Evolutionary conservation across 2,329 filamentous ascomycete species (phyloP), one percentile per base, ranked within the genome.

Genomic region (Cladophialophora psammophila): DNA sequence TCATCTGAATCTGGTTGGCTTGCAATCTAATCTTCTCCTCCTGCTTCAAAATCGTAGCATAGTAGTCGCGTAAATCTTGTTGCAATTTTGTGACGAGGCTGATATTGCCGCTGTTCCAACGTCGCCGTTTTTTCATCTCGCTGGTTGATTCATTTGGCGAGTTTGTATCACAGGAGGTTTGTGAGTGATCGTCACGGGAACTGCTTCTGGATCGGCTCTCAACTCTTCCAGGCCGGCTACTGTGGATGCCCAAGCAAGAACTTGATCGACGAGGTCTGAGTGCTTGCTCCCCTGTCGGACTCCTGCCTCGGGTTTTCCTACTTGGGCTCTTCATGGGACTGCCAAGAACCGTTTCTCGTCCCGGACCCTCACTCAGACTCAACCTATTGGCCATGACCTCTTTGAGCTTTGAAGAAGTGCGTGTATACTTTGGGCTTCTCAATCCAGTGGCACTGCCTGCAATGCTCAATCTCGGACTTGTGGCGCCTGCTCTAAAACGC

Each of bases 91-190:
- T 65, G 13, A 71, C 56, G 10, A 67, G 48, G 38, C 42, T 50
- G 20, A 71, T 67, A 56, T 71, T 67, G 18, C 48, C 55, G 55
- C 69, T 71, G 57, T 71, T 71, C 69, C 69, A 71, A 52, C 69
- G 56, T 45, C 67, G 59, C 8, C 69, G 62, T 34, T 69, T 68
- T 34, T 60, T 66, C 7, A 20, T 12, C 35, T 55, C 54, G 31
- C 31, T 26, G 18, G 57, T 38, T 8, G 56, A 53, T 18, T 65
- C 60, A 9, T 26, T 5, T 4, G 56, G 42, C 12, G 26, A 54
- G 32, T 35, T 9, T 12, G 54, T 31, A 7, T 38, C 32, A 26
- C 31, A 13, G n/a, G 53, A 26, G 34, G 31, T 61, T 32, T 12
- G 35, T 18, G 35, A 45, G n/a, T 38, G 65, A 9, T 67, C 68